Conservation (phyloP, 495 filamentous ascomycete species). For the Penicillium ochrochloron region DNA sequence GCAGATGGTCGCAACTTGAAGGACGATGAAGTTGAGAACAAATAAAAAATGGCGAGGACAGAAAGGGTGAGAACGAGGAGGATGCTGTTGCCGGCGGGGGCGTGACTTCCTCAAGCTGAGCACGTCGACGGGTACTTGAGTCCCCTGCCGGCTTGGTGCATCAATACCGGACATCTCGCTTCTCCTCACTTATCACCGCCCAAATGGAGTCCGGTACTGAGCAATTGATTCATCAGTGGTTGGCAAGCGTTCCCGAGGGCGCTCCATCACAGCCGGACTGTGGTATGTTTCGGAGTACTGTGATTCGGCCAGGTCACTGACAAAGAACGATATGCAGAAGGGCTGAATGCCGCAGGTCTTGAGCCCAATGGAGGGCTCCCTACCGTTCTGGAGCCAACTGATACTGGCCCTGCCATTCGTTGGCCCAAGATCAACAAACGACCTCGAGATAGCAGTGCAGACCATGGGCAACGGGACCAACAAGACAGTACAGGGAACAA, state of each 20-base stretch:
- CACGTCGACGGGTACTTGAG: background rate
- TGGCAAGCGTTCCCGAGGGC: conserved; percentile 16
- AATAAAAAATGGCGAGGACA: background rate
- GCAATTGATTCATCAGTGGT: conserved; percentile 20
- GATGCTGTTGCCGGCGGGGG: background rate
- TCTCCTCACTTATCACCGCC: background rate
- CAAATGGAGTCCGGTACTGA: conserved; percentile 6
- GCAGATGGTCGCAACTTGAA: background rate
- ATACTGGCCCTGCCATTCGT: background rate
- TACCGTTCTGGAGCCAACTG: background rate
- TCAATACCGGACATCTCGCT: background rate
- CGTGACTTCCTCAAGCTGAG: background rate
- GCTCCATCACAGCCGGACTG: background rate
- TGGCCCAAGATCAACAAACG: conserved; percentile 8
- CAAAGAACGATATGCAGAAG: background rate
- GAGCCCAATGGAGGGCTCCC: background rate
- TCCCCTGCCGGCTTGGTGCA: background rate
- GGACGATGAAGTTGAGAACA: background rate
- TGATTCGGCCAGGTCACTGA: background rate
- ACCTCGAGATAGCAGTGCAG: background rate
- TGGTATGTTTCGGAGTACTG: background rate
- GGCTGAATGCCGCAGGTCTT: background rate
- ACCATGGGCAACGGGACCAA: background rate
- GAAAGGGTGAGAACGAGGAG: background rate
- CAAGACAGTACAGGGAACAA: conserved; percentile 9